phyloP scores from a whole-genome alignment of 495 filamentous ascomycete species.

The Coniosporium apollinis region DNA sequence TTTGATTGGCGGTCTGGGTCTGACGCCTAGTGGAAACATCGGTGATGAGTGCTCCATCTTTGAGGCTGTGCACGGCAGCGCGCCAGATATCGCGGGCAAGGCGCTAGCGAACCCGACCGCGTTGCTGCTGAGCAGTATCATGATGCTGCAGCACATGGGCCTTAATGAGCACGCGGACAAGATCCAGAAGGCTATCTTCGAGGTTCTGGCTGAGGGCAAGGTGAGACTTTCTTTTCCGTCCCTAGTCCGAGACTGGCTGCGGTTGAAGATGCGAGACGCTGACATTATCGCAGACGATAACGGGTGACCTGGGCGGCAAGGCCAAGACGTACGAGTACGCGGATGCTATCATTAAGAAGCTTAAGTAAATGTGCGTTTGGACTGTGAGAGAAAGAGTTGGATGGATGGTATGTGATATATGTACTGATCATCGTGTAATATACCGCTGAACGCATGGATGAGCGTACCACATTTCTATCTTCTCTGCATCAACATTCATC shows the following conservation, averaged over 20 bases:
- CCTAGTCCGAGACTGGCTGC: too few relatives aligned
- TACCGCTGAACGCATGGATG: too few relatives aligned
- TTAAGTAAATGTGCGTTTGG: too few relatives aligned
- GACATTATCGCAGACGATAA: conserved; percentile 53
- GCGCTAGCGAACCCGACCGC: conserved; percentile 90
- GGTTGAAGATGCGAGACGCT: too few relatives aligned
- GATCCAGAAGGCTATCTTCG: conserved; percentile 90
- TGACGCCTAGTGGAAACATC: conserved; percentile 96
- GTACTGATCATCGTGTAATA: too few relatives aligned
- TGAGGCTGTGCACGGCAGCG: conserved; percentile 96
- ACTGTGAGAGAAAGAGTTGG: too few relatives aligned
- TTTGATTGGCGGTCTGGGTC: conserved; percentile 89
- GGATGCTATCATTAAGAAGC: conserved; percentile 68
- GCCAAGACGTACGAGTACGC: conserved; percentile 86
- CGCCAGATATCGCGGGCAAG: conserved; percentile 95
- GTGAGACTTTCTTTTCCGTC: too few relatives aligned
- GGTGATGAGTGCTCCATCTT: conserved; percentile 98
- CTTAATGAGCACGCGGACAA: conserved; percentile 65
- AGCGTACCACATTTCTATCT: too few relatives aligned
- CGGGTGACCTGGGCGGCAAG: conserved; percentile 88
- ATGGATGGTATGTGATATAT: too few relatives aligned
- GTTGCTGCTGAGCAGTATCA: conserved; percentile 76
- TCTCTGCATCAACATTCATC: neutral
- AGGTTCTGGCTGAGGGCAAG: conserved; percentile 89
- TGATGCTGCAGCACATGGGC: conserved; percentile 99